A percentile compares a stretch with the other conserved stretches of the same genome.
Conservation (phyloP, 2,329 filamentous ascomycete genomes). For the Aspergillus viridinutans region DNA sequence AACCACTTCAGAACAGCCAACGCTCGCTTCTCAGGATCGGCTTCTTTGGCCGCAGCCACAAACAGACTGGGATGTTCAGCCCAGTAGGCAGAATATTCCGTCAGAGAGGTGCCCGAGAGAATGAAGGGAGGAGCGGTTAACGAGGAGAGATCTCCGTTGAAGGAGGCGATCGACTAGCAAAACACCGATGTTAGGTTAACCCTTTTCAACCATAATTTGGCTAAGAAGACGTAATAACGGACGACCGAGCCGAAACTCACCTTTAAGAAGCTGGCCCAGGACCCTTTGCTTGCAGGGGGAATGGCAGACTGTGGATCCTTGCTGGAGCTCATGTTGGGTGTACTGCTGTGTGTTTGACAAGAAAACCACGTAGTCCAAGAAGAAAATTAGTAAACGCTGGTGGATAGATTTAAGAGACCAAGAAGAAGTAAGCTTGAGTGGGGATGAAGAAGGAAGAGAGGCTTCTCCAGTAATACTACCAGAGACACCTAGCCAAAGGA, state of each 20-base stretch:
- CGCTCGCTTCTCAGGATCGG: slow-evolving; percentile 75
- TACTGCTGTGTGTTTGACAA: background rate
- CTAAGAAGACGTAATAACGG: background rate
- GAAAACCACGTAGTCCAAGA: background rate
- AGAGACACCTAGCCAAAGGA: background rate
- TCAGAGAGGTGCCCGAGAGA: slow-evolving; percentile 70
- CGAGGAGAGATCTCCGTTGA: slow-evolving; percentile 76
- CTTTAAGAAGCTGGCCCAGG: slow-evolving; percentile 48
- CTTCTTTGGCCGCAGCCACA: slow-evolving; percentile 73
- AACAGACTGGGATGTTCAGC: slow-evolving; percentile 73
- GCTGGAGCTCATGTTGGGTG: slow-evolving; percentile 24
- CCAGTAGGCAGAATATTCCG: slow-evolving; percentile 81
- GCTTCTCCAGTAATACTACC: background rate
- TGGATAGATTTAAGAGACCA: slow-evolving; percentile 4
- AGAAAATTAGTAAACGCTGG: background rate
- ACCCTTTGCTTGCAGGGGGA: slow-evolving; percentile 40
- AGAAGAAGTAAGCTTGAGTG: slow-evolving; percentile 1
- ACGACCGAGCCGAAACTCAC: slow-evolving; percentile 19
- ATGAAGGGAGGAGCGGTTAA: slow-evolving; percentile 80
- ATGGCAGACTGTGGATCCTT: slow-evolving; percentile 41
- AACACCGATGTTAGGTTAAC: slow-evolving; percentile 5
- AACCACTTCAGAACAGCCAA: slow-evolving; percentile 95
- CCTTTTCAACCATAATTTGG: background rate
- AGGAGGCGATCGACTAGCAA: slow-evolving; percentile 65
- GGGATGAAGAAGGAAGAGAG: background rate